Base-by-base conservation (phyloP, 1,139 yeast species). In the Yamadazyma atmosphaerica region DNA sequence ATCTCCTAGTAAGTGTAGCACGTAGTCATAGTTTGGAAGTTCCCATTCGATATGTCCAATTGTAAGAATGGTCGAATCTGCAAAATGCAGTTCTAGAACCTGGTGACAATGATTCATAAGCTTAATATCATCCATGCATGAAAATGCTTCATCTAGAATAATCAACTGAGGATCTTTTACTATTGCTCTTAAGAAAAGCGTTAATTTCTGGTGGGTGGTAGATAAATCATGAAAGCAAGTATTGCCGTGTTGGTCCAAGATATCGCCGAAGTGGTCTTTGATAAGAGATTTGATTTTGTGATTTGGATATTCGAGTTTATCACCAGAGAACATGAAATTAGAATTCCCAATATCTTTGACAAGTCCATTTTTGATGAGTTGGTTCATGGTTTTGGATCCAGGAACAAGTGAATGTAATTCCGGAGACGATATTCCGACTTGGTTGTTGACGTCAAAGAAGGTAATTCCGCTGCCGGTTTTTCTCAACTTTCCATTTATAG, bases 391-490 rank as follows among this genome's bases (percentile, higher is more conserved):
- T 14, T 60, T 52, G 15, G 57, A 56, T 23, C 63, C 65, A 1
- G 96, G 95, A 44, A 86, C 86, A 18, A 89, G 72, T 0, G 95
- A 82, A 56, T 90, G 98, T 28, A 92, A 65, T 58, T 92, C 98
- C 0, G 98, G 98, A 0, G 97, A 85, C 0, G 94, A 75, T 48
- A 86, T 83, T 0, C 98, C 97, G 42, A 92, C 86, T n/a, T 61
- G 55, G 41, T 77, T 76, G 60, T 92, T 92, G 42, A 87, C 81
- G 39, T 83, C 86, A 52, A 88, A 88, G 54, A 85, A 89, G 38
- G 81, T 80, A 12, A 83, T 77, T 16, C 78, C 81, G 35, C 54
- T 52, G 4, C 97, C 97, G 0, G 90, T 81, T 45, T 74, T 75
- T 35, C 96, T 72, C n/a, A 79, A 74, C 19, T 61, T 61, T 0